phyloP scores from a whole-genome alignment of 2,329 filamentous ascomycete genomes.

The Aspergillus felis region DNA sequence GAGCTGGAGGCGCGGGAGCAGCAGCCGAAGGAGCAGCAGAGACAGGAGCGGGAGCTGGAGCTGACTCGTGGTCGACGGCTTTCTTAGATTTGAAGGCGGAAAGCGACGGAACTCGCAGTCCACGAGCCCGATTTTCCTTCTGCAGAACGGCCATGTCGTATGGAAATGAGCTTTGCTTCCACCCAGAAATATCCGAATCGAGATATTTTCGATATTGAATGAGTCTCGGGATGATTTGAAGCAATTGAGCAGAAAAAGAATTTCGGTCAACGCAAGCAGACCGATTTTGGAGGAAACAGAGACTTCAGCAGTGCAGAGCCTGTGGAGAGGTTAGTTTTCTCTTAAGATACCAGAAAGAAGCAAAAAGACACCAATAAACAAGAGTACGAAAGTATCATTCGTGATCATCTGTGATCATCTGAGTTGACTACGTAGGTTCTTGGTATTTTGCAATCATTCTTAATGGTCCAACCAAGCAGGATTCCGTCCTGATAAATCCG shows the following conservation, averaged over 20 bases:
- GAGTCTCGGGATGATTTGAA: not conserved
- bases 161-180: slow-evolving; percentile 3
- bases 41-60: not conserved
- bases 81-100: slow-evolving; percentile 29
- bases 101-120: slow-evolving; percentile 31
- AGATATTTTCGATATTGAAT: not conserved
- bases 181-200: slow-evolving; percentile 6
- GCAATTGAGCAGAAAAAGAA: no score
- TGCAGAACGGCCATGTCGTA: slow-evolving; percentile 31
- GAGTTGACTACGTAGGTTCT: not conserved
- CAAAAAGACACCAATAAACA: not conserved
- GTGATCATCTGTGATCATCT: not conserved
- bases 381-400: not conserved
- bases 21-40: not conserved
- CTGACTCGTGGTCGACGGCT: slow-evolving; percentile 13
- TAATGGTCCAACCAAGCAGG: not conserved
- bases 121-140: slow-evolving; percentile 31
- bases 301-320: not conserved
- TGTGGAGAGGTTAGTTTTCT: not conserved
- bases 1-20: slow-evolving; percentile 3
- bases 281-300: not conserved
- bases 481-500: not conserved
- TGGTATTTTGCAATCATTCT: not conserved
- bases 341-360: not conserved
- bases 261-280: not conserved